Conservation (phyloP, 1,284 basidiomycete genomes). For the Cutaneotrichosporon sp. region DNA sequence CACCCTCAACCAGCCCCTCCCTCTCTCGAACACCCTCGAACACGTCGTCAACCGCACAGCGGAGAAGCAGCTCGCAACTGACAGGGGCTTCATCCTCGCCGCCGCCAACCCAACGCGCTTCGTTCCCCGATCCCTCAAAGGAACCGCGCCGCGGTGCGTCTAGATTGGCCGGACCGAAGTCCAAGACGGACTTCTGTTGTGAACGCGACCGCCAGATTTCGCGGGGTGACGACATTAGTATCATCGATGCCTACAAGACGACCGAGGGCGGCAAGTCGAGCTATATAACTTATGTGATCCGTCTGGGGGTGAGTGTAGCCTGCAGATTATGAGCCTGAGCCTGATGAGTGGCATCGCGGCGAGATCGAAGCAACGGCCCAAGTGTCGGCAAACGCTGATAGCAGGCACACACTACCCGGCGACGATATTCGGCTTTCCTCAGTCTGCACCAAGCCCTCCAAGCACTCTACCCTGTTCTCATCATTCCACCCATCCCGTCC, state of each 20-base stretch:
- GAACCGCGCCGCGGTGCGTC: slow-evolving; percentile 32
- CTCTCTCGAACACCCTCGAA: slow-evolving; percentile 16
- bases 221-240: slow-evolving; percentile 50
- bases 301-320: slow-evolving; percentile 71
- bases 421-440: slow-evolving; percentile 97
- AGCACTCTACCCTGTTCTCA: slow-evolving; percentile 89
- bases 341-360: no score
- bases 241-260: slow-evolving; percentile 93
- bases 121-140: slow-evolving; percentile 44
- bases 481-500: slow-evolving; percentile 95
- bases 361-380: no score
- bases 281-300: slow-evolving; percentile 93
- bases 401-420: slow-evolving; percentile 74
- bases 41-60: slow-evolving; percentile 2
- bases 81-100: slow-evolving; percentile 39
- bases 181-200: slow-evolving; percentile 45
- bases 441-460: slow-evolving; percentile 77
- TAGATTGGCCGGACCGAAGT: slow-evolving; percentile 38
- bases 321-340: no score
- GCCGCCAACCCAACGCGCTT: slow-evolving; percentile 44
- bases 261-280: slow-evolving; percentile 74
- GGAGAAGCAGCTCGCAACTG: not conserved
- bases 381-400: not conserved
- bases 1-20: not conserved
- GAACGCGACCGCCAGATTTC: slow-evolving; percentile 43